Evolutionary conservation across 306 rosid genomes (phyloP), one percentile per base, ranked within the genome.

Genomic region (Senna siamea): DNA sequence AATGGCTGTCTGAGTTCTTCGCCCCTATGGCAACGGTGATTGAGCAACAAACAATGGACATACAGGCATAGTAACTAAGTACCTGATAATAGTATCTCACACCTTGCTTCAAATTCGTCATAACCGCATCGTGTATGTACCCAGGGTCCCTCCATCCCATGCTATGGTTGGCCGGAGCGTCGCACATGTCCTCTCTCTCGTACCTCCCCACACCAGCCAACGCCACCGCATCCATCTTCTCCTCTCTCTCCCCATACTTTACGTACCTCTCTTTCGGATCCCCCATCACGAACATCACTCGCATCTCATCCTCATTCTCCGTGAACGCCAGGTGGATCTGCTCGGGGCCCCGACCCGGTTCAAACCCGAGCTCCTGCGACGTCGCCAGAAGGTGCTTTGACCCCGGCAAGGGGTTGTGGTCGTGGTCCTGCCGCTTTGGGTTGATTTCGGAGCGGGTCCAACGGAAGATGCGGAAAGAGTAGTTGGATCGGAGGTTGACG

Each of bases 101-200:
- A 6, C 97, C 97, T 75, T 83, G 85, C 77, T 80, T 65, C 87
- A 94, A 83, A 32, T 65, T 76, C 19, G n/a, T 83, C 86, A 94
- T 78, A 46, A 88, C 78, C 0, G 84, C 98, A 20, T 92, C 91
- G 17, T 94, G 98, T 7, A 89, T 81, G 41, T 73, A 91, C 38
- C 98, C 98, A 18, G 97, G 97, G 60, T 94, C 98, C 65, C 98
- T 89, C 98, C 97, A 91, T 3, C 95, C 98, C 3, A 81, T 28
- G 28, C 85, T 88, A 0, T 62, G 5, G 58, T 89, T 94, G 4
- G 97, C 98, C 7, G 98, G 96, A 9, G 88, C 74, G 57, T 91
- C 91, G 70, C 98, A 94, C 97, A 89, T 87, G 80, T 94, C 85
- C 58, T 82, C 81, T 83, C 81, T 87, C 81, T 88, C 95, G 43